Percentiles rank a stretch among this genome's conserved stretches.
These are phyloP conservation scores for Striga asiatica DNA, from an alignment of 257 asterid species.

Conservation along the genomic window DNA sequence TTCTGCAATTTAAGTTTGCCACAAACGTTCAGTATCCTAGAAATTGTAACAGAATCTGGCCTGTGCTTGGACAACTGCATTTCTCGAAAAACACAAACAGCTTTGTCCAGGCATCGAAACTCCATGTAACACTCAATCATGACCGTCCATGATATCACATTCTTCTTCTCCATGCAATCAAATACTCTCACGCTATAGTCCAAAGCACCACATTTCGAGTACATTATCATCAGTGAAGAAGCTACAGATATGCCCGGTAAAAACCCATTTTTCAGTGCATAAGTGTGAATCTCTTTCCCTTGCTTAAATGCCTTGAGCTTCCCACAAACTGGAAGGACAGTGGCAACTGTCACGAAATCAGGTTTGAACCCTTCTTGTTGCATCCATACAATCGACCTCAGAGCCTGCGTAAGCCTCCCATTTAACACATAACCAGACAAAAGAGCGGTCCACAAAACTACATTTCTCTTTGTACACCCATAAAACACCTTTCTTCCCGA, in stretches of 20 bases:
- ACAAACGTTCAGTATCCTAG: conserved; percentile 50
- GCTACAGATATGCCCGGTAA: conserved; percentile 40
- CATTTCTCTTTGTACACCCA: conserved; percentile 51
- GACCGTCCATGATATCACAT: conserved; percentile 83
- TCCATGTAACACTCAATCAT: conserved; percentile 76
- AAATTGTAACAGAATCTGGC: conserved; percentile 75
- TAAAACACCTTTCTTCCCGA: conserved; percentile 79
- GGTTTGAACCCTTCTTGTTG: conserved; percentile 92
- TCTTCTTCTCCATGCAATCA: conserved; percentile 47
- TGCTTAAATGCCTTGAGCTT: conserved; percentile 46
- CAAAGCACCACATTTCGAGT: conserved; percentile 51
- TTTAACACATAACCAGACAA: conserved; percentile 65
- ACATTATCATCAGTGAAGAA: conserved; percentile 88
- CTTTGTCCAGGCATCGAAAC: conserved; percentile 32
- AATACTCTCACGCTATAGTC: conserved; percentile 52
- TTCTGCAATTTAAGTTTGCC: conserved; percentile 34
- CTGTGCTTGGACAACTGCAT: conserved; percentile 79
- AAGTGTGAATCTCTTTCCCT: conserved; percentile 78
- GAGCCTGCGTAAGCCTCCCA: conserved; percentile 76
- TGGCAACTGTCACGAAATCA: conserved; percentile 69
- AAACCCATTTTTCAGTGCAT: conserved; percentile 47
- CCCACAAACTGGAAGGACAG: conserved; percentile 86
- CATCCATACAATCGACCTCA: conserved; percentile 81
- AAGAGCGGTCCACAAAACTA: conserved; percentile 84
- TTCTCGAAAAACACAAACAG: conserved; percentile 45